phyloP scores from a whole-genome alignment of 345 rosid species.

The Eutrema japonicum region DNA sequence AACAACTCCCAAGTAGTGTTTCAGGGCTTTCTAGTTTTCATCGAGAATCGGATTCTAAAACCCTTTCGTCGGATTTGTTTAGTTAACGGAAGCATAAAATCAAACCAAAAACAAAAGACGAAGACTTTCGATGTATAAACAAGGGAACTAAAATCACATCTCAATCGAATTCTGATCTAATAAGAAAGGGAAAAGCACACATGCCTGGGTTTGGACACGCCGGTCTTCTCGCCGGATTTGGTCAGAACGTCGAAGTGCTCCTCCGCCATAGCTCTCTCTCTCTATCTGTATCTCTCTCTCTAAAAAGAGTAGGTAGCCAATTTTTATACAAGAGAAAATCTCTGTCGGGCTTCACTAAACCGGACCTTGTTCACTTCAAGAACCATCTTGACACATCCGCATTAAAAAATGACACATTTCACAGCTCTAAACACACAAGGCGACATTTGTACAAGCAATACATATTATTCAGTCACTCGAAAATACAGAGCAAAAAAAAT shows the following conservation, averaged over 20 bases:
- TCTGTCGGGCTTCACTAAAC: neutral
- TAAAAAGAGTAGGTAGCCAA: neutral
- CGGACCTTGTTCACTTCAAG: neutral
- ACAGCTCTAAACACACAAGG: neutral
- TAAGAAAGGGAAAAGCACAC: slow-evolving; percentile 27
- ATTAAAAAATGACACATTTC: slow-evolving; percentile 1
- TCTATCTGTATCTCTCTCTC: slow-evolving; percentile 2
- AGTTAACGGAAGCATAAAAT: slow-evolving; percentile 31
- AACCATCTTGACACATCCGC: neutral
- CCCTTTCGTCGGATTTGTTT: slow-evolving; percentile 12
- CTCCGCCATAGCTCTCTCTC: slow-evolving; percentile 43
- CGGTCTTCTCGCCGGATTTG: slow-evolving; percentile 65
- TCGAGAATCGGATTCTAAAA: slow-evolving; percentile 2
- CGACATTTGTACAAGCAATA: neutral
- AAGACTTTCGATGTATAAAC: neutral
- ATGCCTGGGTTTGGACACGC: slow-evolving; percentile 79
- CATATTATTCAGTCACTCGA: neutral
- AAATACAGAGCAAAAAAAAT: too few relatives aligned
- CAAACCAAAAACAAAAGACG: slow-evolving; percentile 14
- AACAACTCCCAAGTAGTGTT: neutral
- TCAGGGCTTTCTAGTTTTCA: neutral
- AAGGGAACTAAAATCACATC: neutral
- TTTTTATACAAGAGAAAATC: neutral
- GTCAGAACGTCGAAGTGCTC: slow-evolving; percentile 79
- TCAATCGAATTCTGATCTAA: slow-evolving; percentile 6